Conservation (phyloP, 2,329 filamentous ascomycete species). For the Aspergillus intermedius region DNA sequence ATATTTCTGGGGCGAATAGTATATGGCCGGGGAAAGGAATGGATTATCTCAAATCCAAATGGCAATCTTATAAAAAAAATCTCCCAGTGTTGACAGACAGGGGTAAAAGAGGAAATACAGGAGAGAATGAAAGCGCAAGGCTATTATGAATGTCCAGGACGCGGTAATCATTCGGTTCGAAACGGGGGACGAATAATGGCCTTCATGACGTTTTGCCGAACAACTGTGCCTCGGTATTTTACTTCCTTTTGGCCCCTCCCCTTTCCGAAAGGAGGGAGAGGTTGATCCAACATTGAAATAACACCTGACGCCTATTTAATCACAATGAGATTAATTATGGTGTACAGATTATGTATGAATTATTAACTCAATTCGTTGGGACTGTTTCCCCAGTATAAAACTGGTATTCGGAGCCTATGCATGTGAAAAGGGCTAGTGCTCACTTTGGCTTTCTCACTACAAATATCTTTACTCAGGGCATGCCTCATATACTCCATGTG, state of each 20-base stretch:
- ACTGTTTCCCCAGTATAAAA: no score
- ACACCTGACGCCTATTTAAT: no score
- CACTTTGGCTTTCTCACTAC: no score
- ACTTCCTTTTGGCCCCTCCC: constrained; percentile 7
- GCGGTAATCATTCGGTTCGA: constrained; percentile 27
- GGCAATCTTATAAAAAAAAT: background rate
- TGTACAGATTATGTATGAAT: no score
- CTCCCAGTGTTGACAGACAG: constrained; percentile 1
- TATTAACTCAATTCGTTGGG: no score
- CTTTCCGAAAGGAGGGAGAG: constrained; percentile 6
- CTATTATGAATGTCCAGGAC: constrained; percentile 1
- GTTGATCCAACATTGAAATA: no score
- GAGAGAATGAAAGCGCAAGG: constrained; percentile 6
- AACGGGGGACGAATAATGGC: constrained; percentile 11
- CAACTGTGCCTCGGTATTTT: constrained; percentile 26
- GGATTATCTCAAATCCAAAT: constrained; percentile 1
- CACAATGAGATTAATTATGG: no score
- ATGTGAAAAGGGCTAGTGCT: no score
- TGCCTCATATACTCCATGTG: background rate
- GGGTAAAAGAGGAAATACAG: constrained; percentile 1
- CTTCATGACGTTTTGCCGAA: constrained; percentile 34
- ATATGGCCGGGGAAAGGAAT: background rate
- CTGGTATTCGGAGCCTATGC: no score
- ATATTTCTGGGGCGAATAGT: no score
- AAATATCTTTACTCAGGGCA: background rate